These are phyloP conservation scores for Xylariales sp. DNA, from an alignment of 2,329 filamentous ascomycete species.

Conservation along the genomic window DNA sequence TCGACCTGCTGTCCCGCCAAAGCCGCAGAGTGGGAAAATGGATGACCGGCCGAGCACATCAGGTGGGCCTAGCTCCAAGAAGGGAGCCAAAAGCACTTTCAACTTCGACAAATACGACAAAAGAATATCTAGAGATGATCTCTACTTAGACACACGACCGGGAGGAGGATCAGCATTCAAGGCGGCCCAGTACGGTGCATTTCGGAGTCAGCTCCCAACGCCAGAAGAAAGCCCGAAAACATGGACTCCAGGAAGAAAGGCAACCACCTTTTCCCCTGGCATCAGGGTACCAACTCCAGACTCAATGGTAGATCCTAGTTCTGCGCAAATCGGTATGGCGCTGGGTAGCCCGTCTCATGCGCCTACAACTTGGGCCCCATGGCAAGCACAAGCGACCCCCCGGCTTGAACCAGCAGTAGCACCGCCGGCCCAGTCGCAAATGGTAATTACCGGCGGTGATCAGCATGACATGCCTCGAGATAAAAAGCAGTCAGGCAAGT, in stretches of 20 bases:
- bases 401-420: too few species aligned
- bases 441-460: slow-evolving; percentile 12
- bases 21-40: slow-evolving; percentile 21
- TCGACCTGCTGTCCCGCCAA: too few species aligned
- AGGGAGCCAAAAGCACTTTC: slow-evolving; percentile 19
- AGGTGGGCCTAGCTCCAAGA: slow-evolving; percentile 27
- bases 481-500: slow-evolving; percentile 49
- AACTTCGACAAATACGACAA: slow-evolving; percentile 28
- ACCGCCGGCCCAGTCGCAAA: slow-evolving; percentile 9
- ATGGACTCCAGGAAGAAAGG: too few species aligned
- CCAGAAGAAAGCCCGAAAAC: slow-evolving; percentile 38
- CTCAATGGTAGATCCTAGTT: slow-evolving; percentile 36
- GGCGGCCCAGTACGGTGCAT: slow-evolving; percentile 33
- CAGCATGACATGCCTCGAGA: slow-evolving; percentile 21
- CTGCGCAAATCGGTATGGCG: slow-evolving; percentile 63
- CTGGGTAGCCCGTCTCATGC: slow-evolving; percentile 62
- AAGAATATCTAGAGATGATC: slow-evolving; percentile 41
- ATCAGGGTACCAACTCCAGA: slow-evolving; percentile 38
- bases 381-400: slow-evolving; percentile 12
- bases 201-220: slow-evolving; percentile 36
- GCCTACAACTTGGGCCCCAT: slow-evolving; percentile 20
- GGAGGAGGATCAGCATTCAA: slow-evolving; percentile 28
- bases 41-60: slow-evolving; percentile 37
- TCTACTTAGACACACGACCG: slow-evolving; percentile 26
- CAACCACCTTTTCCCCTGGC: too few species aligned